Base-by-base conservation (phyloP, 768 basidiomycete genomes). In the Suillus americanus region DNA sequence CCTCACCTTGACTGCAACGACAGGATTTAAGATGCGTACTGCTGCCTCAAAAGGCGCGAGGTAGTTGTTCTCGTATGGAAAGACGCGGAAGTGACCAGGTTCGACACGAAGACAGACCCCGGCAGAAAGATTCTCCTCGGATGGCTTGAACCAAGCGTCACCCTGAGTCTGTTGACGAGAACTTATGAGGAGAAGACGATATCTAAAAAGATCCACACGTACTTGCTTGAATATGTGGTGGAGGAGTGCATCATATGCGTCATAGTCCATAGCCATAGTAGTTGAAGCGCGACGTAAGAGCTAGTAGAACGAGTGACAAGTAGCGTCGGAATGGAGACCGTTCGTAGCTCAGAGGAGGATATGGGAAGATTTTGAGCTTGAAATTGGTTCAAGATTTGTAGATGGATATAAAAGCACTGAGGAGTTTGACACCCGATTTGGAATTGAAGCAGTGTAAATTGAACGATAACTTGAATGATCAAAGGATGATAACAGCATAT, bases 71-170 rank as follows among this genome's bases (percentile, higher is more conserved):
- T 94, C 90, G 69, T 94, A 93, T 7, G 94, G 94, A 72, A 94
- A 95, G 43, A 91, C 86, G 35, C 94, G 85, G 75, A 90, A 94
- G 62, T 84, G 81, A 46, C 87, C 87, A 13, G 85, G 79, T 60
- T 87, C 84, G 28, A 91, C 84, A 50, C 91, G 83, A 25, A 94
- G 75, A 71, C 90, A 92, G 67, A 94, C 90, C 55, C 91, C 91
- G 0, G 88, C 89, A 64, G 89, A 86, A 60, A 92, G 79, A 71
- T 91, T 92, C 76, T 94, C 91, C 70, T 91, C 89, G 0, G 90
- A 86, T 4, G 91, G 91, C 70, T 92, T 93, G 76, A 93, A 92
- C 91, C 91, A 93, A 8, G 91, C 88, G 64, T 92, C 90, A 3
- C 88, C 86, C 72, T 91, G 89, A 1, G 91, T 92, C 89, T 92